Percentiles rank a stretch among this genome's conserved stretches.
Conservation (phyloP, 31 red algal species). For the Odonthalia washingtoniensis region DNA sequence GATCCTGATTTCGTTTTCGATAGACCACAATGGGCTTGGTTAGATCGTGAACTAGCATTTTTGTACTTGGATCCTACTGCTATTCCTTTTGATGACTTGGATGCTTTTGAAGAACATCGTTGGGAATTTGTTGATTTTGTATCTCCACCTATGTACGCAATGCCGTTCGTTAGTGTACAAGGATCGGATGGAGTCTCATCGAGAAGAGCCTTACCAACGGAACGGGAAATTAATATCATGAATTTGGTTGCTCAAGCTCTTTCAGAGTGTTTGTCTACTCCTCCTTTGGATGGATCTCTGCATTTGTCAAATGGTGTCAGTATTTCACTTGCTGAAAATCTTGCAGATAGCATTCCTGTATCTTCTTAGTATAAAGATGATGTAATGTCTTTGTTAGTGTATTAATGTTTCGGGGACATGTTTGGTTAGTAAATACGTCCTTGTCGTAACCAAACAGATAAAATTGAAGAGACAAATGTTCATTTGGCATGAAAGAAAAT, state of each 20-base stretch:
- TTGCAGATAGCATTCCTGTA: slow-evolving; percentile 31
- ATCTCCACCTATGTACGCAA: slow-evolving; percentile 46
- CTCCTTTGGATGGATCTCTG: slow-evolving; percentile 45
- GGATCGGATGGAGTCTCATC: background rate
- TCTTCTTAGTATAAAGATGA: background rate
- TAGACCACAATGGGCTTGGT: slow-evolving; percentile 58
- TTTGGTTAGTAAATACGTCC: too few species aligned
- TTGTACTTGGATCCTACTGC: slow-evolving; percentile 68
- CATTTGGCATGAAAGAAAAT: too few species aligned
- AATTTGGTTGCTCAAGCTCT: slow-evolving; percentile 47
- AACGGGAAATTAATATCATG: slow-evolving; percentile 43
- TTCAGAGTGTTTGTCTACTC: slow-evolving; percentile 44
- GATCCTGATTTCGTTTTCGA: slow-evolving; percentile 47
- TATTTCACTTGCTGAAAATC: slow-evolving; percentile 56
- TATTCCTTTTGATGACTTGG: slow-evolving; percentile 86
- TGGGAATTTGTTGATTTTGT: slow-evolving; percentile 47
- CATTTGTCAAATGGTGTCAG: slow-evolving; percentile 51
- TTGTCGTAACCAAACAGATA: too few species aligned
- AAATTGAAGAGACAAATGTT: too few species aligned
- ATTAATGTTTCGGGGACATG: too few species aligned
- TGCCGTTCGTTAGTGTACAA: slow-evolving; percentile 64
- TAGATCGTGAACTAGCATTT: slow-evolving; percentile 68
- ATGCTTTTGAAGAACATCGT: slow-evolving; percentile 46
- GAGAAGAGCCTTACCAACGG: slow-evolving; percentile 37
- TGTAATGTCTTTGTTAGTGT: background rate